Base-by-base conservation (phyloP, 345 rosid species). In the Salix suchowensis region DNA sequence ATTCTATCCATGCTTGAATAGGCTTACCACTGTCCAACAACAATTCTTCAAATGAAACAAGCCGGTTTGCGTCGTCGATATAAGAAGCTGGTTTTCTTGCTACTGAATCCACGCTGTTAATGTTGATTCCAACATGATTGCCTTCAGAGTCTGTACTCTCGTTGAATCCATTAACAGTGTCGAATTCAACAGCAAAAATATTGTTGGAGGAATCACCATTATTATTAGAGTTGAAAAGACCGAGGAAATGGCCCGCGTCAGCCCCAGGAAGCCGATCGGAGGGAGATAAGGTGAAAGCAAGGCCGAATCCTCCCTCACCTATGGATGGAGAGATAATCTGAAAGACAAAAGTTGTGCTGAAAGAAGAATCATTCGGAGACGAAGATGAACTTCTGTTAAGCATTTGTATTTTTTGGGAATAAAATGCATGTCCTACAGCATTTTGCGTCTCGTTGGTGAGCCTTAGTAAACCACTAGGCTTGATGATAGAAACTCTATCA, bases 1-100 rank as follows among this genome's bases (percentile, higher is more conserved):
- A 94, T 7, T 94, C 92, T 16, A 91, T 16, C 87, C 89, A 87
- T 36, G 86, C 92, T 69, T 82, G 92, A 70, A 90, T 83, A 1
- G 86, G 80, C 12, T 84, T 4, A 0, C 91, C 95, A 19, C 86
- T 79, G 28, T 90, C 84, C 83, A 76, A 81, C 64, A 6, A 14
- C 36, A 75, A 58, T 0, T 88, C 85, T 1, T 81, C 80, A 40
- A 2, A 40, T 10, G 60, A 5, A 2, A 0, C 3, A 40, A 0
- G 13, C 44, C 62, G 72, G 11, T 65, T 21, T 0, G 9, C 58
- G 6, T 65, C 13, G 6, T 72, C 21, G 0, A 1, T 64, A 8
- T 86, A 91, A 2, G 69, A 21, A 2, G 90, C 87, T 2, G 84
- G 80, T 6, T 11, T 67, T 8, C 78, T 5, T 2, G 0, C 8